Base-by-base conservation (phyloP, 2,329 filamentous ascomycete species). In the Eutypella sp. region DNA sequence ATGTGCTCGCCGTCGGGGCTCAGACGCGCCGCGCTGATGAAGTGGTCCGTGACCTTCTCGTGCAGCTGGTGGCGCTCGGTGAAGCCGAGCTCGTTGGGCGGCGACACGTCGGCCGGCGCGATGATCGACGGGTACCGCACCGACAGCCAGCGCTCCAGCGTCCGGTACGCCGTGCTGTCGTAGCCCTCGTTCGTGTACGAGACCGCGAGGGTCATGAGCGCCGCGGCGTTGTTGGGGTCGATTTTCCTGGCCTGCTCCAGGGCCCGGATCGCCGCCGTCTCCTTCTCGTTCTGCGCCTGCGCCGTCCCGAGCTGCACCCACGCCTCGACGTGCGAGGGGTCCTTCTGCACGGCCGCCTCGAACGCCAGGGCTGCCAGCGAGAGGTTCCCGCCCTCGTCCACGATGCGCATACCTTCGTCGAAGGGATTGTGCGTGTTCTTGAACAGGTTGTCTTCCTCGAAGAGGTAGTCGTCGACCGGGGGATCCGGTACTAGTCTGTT, bases 121-220 rank as follows among this genome's bases (percentile, higher is more conserved):
- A 90, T 82, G 52, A 99, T 82, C 29, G 82, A 75, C 6, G 93
- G 91, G 68, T 99, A 99, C 68, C 95, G 95, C 59, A 88, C 82
- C n/a, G 89, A 89, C 24, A 99, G 78, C 93, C 93, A 99, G 54
- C 92, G 87, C 71, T 99, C 93, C 13, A 99, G 78, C 9, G 92
- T 97, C 45, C 92, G 84, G 74, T 97, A 99, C 40, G 93, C 92
- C 18, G 91, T 95, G 62, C 87, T 92, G 68, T 99, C 93, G 70
- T 97, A 99, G 51, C 92, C 93, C 71, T 99, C 93, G 70, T 99
- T 99, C 40, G 93, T 99, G 68, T 99, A 99, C 5, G 89, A 95
- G 18, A 99, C 92, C 13, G 92, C 90, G 43, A 99, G 74, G 1
- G 89, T 91, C 92, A 99, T 97, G 39, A 99, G 77, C 1, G 91